Evolutionary conservation across 805 yeast species (phyloP).

Genomic region (Danielia reshetovae): DNA sequence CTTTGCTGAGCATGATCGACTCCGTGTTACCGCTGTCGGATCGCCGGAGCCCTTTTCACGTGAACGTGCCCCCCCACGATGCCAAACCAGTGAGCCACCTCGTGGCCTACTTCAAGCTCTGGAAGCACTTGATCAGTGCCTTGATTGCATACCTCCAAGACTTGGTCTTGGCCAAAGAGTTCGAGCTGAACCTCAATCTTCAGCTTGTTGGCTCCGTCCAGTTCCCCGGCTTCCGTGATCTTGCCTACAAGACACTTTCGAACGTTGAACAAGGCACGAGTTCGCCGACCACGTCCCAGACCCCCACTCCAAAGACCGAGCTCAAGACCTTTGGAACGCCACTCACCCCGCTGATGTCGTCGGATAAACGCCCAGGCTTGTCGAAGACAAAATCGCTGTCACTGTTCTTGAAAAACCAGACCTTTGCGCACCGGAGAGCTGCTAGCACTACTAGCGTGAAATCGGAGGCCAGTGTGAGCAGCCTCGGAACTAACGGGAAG

Average conservation of each 20-base stretch:
- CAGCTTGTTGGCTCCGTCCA: constrained; percentile 37
- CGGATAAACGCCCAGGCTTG: constrained; percentile 20
- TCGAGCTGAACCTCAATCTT: constrained; percentile 29
- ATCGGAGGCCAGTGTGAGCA: constrained; percentile 5
- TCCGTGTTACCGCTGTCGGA: constrained; percentile 29
- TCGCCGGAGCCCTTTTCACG: constrained; percentile 34
- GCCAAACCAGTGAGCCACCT: constrained; percentile 38
- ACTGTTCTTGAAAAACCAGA: constrained; percentile 20
- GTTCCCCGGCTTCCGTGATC: constrained; percentile 44
- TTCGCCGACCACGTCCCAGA: constrained; percentile 10
- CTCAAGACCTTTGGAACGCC: constrained; percentile 6
- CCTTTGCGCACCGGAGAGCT: constrained; percentile 17
- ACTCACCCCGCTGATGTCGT: constrained; percentile 2
- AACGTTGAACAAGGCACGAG: constrained; percentile 11
- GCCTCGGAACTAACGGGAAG: constrained; percentile 1
- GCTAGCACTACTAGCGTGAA: constrained; percentile 11
- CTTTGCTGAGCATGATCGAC: no score
- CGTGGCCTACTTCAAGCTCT: constrained; percentile 35
- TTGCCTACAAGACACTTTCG: constrained; percentile 17
- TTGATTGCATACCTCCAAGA: constrained; percentile 38
- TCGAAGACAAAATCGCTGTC: constrained; percentile 23
- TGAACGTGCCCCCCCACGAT: constrained; percentile 36
- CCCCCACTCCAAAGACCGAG: constrained; percentile 13
- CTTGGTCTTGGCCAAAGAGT: constrained; percentile 44
- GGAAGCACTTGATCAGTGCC: constrained; percentile 38